Percentiles rank a stretch among this genome's conserved stretches.
These are phyloP conservation scores for Zancudomyces culisetae DNA, from an alignment of 371 early-diverging fungal genomes.

Conservation along the genomic window DNA sequence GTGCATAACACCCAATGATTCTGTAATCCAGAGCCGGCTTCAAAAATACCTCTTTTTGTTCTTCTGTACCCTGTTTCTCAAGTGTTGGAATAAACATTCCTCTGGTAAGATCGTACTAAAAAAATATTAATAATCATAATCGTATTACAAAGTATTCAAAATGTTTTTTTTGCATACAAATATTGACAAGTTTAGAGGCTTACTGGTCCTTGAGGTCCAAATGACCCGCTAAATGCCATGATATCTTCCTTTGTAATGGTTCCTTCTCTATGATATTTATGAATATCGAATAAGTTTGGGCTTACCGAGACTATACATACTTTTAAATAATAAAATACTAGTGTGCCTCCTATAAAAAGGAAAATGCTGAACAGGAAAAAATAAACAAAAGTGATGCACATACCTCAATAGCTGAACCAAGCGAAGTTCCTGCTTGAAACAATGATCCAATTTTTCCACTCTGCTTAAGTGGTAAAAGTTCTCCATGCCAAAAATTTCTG, in stretches of 20 bases:
- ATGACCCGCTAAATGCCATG: background rate
- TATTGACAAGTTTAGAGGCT: no score
- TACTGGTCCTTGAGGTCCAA: background rate
- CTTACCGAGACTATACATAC: no score
- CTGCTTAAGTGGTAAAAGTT: slow-evolving; percentile 17
- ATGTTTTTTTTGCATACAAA: no score
- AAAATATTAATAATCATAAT: no score
- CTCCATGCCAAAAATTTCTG: slow-evolving; percentile 15
- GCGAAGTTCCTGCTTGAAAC: background rate
- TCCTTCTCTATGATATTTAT: background rate
- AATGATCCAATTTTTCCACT: slow-evolving; percentile 11
- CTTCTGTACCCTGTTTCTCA: slow-evolving; percentile 46
- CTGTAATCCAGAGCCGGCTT: slow-evolving; percentile 45
- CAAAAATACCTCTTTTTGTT: slow-evolving; percentile 58
- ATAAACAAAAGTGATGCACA: background rate
- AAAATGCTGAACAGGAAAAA: no score
- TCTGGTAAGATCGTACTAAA: slow-evolving; percentile 25
- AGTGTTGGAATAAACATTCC: slow-evolving; percentile 66
- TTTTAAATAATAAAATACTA: no score
- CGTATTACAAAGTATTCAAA: no score
- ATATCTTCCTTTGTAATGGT: background rate
- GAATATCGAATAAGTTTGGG: no score
- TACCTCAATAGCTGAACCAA: background rate
- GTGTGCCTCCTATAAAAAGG: no score
- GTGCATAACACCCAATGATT: slow-evolving; percentile 72